These are phyloP conservation scores for Tagetes patula DNA, from an alignment of 129 eudicot genomes.

Conservation along the genomic window DNA sequence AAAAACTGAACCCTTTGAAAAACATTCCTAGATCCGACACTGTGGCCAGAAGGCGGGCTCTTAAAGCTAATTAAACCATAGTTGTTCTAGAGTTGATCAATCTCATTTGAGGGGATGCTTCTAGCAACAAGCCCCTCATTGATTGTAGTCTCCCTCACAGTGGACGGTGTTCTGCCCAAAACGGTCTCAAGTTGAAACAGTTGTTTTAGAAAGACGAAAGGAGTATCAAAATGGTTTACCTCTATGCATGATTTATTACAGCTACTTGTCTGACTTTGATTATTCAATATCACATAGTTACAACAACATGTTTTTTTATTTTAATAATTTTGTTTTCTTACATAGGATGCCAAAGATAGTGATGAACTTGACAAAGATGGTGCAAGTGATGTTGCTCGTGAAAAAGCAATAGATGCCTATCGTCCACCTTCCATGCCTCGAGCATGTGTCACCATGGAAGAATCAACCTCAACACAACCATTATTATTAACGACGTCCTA, in stretches of 20 bases:
- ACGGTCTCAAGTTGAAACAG: no score
- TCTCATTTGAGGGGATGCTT: no score
- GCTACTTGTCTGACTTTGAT: background rate
- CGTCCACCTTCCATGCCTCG: conserved; percentile 70
- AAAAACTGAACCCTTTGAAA: no score
- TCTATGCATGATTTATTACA: background rate
- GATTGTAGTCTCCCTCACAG: no score
- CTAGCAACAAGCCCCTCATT: no score
- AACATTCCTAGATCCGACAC: no score
- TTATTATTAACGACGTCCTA: conserved; percentile 24
- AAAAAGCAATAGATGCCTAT: conserved; percentile 61
- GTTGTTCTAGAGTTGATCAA: no score
- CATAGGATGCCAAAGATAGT: conserved; percentile 65
- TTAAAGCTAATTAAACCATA: no score
- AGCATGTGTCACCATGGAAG: conserved; percentile 30
- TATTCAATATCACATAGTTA: background rate
- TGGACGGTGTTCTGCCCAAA: no score
- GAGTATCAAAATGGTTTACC: no score
- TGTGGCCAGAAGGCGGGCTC: no score
- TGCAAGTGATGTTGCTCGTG: conserved; percentile 39
- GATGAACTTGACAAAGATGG: conserved; percentile 68
- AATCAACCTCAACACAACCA: conserved; percentile 55
- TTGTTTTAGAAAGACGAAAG: no score
- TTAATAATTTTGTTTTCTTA: background rate
- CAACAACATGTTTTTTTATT: background rate